Base-by-base conservation (phyloP, 1,284 basidiomycete species). In the Apiotrichum veenhuisii region DNA sequence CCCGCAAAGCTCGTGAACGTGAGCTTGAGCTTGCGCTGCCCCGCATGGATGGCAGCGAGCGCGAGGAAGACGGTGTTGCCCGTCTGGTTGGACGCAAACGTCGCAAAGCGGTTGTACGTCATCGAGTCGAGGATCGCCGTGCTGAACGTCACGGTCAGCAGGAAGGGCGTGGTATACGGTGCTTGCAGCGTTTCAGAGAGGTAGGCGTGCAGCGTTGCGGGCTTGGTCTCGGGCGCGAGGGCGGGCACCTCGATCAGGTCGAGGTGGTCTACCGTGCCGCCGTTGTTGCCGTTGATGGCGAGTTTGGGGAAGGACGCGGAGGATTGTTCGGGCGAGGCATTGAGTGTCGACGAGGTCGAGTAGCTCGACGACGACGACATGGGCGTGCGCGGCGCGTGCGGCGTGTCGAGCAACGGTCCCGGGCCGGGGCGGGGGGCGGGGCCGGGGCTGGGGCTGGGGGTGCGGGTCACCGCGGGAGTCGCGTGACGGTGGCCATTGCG, bases 11-110 rank as follows among this genome's bases (percentile, higher is more conserved):
- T 26, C n/a, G 61, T 56, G 38, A 30, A 51, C 34, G 41, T 51
- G 46, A 52, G 63, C 44, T 27, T 53, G 18, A 43, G 61, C 38
- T 48, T 61, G 49, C 42, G 40, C 25, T 46, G 53, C 10, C 58
- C 58, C 10, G 43, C 20, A 30, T 59, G 56, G 22, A 57, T 36
- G 12, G 46, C 37, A 5, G 58, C 52, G 7, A 59, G 54, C 12
- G 61, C 49, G 2, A 63, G 61, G 50, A 63, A 52, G 41, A 63
- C 55, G 5, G 54, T 57, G 55, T 63, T 63, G 37, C 61, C 56
- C 12, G 61, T 58, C 51, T 62, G 60, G 60, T 62, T 62, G 34
- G 54, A 48, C 20, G 54, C 48, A 33, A 62, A 62, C 22, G 59
- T 61, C n/a, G 23, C 20, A 27, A 55, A 61, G 38, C 53, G 54